Conservation (phyloP, 176 grass and related monocot species). For the Leersia perrieri region DNA sequence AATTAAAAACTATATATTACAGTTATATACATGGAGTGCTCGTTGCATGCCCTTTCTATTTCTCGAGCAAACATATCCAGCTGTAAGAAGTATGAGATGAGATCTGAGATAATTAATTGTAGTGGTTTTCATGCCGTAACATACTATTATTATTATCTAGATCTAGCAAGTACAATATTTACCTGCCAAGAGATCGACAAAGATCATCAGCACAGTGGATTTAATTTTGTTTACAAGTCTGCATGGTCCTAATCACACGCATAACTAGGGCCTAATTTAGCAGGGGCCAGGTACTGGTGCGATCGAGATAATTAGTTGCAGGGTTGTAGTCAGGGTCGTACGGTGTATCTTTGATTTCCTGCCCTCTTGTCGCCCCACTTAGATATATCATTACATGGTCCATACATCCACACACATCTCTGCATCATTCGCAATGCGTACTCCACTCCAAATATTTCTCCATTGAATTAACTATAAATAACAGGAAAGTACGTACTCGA, state of each 20-base stretch:
- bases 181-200: not conserved
- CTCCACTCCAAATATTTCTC: constrained; percentile 7
- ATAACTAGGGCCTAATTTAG: constrained; percentile 14
- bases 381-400: constrained; percentile 34
- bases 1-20: too few species aligned
- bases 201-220: not conserved
- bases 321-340: constrained; percentile 42
- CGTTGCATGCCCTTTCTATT: too few species aligned
- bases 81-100: too few species aligned
- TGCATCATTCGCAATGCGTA: constrained; percentile 22
- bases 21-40: too few species aligned
- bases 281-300: not conserved
- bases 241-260: constrained; percentile 11
- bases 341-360: constrained; percentile 61
- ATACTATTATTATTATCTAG: not conserved
- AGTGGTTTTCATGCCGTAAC: too few species aligned
- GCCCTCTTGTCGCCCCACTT: constrained; percentile 40
- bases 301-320: constrained; percentile 46
- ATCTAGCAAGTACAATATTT: not conserved
- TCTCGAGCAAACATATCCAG: too few species aligned
- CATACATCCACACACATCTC: constrained; percentile 34
- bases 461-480: not conserved
- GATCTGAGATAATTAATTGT: too few species aligned
- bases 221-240: not conserved
- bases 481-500: not conserved